Evolutionary conservation across 2,329 filamentous ascomycete genomes (phyloP), one percentile per base, ranked within the genome.

Genomic region (Huntiella decipiens): DNA sequence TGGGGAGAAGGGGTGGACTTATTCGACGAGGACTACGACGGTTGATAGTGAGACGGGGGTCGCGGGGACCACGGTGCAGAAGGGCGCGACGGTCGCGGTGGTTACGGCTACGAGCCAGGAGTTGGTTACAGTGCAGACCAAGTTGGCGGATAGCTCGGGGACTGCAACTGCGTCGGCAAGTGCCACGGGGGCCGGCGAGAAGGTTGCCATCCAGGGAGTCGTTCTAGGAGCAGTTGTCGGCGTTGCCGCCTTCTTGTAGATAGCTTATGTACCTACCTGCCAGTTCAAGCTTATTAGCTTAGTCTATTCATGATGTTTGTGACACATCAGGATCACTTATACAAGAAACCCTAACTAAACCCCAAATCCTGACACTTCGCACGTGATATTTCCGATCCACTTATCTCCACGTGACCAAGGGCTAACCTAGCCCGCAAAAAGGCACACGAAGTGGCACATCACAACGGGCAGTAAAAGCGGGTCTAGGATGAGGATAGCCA

Each of bases 1-100:
- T 33, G 40, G 50, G 43, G 46, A 49, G 2, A 45, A 52, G 5
- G 54, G 54, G 11, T 56, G 54, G 54, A 37, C 39, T 11, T 52
- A 49, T 44, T 48, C 53, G 11, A 56, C 54, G 13, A 38, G 49
- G 5, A 56, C 54, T 7, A 47, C 49, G 12, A 56, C 54, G 6
- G 47, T 54, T 2, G 35, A 38, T 17, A 33, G 37, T 5, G 45
- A 45, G 16, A 47, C 43, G 43, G 13, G 39, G 1, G 49, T 46
- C 6, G 38, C 28, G 35, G 51, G 50, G n/a, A 19, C 45, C 4
- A 52, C 47, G 16, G 42, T 51, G 32, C 49, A 50, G 19, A 34
- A 42, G 38, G 47, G 47, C 4, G 50, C 51, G 10, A 38, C 45
- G 11, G 31, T 47, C 17, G 44, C 44, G 11, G 17, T 52, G 12